A percentile compares a stretch with the other conserved stretches of the same genome.
Evolutionary conservation across 371 early-diverging fungal species (phyloP).

Genomic region (Mortierella sp.): DNA sequence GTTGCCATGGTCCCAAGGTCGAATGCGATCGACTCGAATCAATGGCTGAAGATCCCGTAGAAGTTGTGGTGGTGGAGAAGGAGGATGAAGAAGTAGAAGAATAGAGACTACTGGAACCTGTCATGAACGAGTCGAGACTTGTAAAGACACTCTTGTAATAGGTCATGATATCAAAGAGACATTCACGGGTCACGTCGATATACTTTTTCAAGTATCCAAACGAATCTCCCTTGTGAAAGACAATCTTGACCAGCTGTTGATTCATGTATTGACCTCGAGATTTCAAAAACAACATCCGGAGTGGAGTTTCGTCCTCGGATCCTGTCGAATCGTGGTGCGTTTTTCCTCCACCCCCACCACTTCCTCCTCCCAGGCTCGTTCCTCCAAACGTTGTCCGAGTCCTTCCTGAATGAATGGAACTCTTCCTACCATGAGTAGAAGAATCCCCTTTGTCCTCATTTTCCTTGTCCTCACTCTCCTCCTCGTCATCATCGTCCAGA

Average conservation of each 20-base stretch:
- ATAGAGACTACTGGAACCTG: conserved; percentile 3
- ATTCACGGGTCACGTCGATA: conserved; percentile 81
- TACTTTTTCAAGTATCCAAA: conserved; percentile 77
- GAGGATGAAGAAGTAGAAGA: conserved; percentile 49
- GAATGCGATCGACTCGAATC: conserved; percentile 20
- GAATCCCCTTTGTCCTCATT: neutral
- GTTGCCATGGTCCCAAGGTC: conserved; percentile 26
- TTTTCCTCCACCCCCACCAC: neutral
- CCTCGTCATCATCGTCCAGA: conserved; percentile 37
- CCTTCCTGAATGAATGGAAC: neutral
- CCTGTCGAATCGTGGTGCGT: neutral
- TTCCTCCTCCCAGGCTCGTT: neutral
- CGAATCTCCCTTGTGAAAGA: conserved; percentile 60
- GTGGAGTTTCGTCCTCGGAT: conserved; percentile 68
- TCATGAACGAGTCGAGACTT: conserved; percentile 40
- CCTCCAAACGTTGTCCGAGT: too few species aligned
- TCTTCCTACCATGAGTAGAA: neutral
- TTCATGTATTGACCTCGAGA: conserved; percentile 75
- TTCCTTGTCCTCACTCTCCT: neutral
- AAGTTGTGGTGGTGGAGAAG: conserved; percentile 30
- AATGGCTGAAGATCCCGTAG: neutral
- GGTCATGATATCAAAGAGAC: conserved; percentile 83
- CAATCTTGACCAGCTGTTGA: conserved; percentile 59
- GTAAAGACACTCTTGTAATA: conserved; percentile 87
- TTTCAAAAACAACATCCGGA: conserved; percentile 78